Conservation (phyloP, 805 yeast genomes). For the Candida andamanensis region DNA sequence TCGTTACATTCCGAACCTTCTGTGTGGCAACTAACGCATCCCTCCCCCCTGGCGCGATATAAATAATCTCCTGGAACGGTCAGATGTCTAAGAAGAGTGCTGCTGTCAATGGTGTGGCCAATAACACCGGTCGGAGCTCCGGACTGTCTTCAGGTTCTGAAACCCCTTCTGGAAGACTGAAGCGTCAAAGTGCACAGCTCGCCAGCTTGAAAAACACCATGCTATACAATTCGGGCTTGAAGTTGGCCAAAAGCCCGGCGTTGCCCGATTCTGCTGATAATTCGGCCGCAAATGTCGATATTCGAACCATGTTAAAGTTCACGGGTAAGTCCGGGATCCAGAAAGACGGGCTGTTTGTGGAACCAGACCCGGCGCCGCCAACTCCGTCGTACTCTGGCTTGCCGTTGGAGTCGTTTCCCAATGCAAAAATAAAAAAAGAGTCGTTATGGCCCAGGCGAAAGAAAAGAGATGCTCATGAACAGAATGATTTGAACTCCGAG, state of each 20-base stretch:
- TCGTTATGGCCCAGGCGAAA: slow-evolving; percentile 45
- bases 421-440: slow-evolving; percentile 51
- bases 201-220: slow-evolving; percentile 9
- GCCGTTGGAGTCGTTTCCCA: slow-evolving; percentile 67
- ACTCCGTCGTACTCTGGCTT: slow-evolving; percentile 64
- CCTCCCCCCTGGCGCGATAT: too few species aligned
- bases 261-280: neutral
- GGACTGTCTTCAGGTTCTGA: too few species aligned
- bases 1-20: too few species aligned
- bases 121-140: too few species aligned
- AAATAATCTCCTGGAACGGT: too few species aligned
- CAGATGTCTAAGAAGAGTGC: too few species aligned
- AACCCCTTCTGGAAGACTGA: slow-evolving; percentile 1
- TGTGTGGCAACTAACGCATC: too few species aligned
- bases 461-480: slow-evolving; percentile 13
- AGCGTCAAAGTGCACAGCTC: slow-evolving; percentile 11
- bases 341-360: slow-evolving; percentile 34
- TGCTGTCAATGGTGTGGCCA: too few species aligned
- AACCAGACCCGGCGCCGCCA: slow-evolving; percentile 55
- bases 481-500: slow-evolving; percentile 5
- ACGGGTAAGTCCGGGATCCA: neutral
- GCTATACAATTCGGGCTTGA: slow-evolving; percentile 8
- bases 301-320: neutral
- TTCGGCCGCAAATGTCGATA: neutral
- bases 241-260: neutral